These are phyloP conservation scores for Lentinula guzmanii DNA, from an alignment of 768 basidiomycete genomes.

Conservation along the genomic window DNA sequence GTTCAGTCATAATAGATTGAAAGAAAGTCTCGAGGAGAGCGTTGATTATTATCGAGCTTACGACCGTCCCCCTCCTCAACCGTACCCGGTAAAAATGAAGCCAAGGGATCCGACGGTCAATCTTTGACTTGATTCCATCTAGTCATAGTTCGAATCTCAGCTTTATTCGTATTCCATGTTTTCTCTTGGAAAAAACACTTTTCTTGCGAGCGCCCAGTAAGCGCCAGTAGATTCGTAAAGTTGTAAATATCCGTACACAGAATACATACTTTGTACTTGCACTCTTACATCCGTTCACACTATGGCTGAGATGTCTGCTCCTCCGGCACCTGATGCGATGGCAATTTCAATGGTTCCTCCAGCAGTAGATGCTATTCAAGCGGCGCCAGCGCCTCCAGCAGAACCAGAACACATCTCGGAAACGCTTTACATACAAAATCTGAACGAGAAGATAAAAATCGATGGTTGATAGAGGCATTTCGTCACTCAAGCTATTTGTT, in stretches of 20 bases:
- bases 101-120: neutral
- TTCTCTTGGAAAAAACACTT: too few species aligned
- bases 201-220: too few species aligned
- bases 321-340: constrained; percentile 20
- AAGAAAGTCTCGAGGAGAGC: neutral
- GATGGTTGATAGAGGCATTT: constrained; percentile 38
- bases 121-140: neutral
- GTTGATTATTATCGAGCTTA: neutral
- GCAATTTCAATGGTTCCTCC: constrained; percentile 12
- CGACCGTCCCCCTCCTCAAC: neutral
- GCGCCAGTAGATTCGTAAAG: neutral
- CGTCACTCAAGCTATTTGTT: neutral
- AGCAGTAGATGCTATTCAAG: neutral
- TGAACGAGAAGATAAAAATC: constrained; percentile 91
- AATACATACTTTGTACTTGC: too few species aligned
- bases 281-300: neutral
- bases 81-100: neutral
- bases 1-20: neutral
- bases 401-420: constrained; percentile 58
- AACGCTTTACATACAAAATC: constrained; percentile 92
- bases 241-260: too few species aligned
- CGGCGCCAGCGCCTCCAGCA: constrained; percentile 6
- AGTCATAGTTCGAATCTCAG: neutral
- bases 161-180: neutral
- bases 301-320: constrained; percentile 32